phyloP scores from a whole-genome alignment of 176 grass and related monocot genomes.

The Carex kokanica region DNA sequence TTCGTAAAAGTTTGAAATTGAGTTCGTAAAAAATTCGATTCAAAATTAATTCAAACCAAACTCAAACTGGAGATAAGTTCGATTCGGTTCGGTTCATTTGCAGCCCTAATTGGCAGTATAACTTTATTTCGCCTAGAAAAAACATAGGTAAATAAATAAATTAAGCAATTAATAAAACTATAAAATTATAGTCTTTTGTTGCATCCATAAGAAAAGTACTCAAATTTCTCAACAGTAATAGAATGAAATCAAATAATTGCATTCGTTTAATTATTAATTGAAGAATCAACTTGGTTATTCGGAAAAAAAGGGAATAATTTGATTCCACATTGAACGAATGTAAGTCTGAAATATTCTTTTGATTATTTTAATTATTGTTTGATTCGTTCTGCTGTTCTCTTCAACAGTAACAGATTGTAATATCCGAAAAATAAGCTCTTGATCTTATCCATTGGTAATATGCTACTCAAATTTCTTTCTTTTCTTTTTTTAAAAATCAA shows the following conservation, averaged over 20 bases:
- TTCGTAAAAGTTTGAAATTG: too few relatives aligned
- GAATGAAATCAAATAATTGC: neutral
- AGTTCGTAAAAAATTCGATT: too few relatives aligned
- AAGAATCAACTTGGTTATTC: neutral
- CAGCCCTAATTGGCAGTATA: neutral
- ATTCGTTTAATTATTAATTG: neutral
- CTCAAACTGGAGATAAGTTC: too few relatives aligned
- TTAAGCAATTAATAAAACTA: neutral
- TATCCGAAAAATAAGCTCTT: neutral
- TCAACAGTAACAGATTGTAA: neutral
- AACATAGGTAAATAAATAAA: neutral
- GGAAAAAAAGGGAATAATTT: neutral
- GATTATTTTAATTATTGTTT: neutral
- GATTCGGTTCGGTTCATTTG: too few relatives aligned
- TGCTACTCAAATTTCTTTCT: neutral
- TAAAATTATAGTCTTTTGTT: neutral
- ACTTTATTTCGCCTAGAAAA: neutral
- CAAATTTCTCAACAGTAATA: neutral
- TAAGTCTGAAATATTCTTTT: neutral
- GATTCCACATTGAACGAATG: neutral
- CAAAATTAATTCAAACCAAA: too few relatives aligned
- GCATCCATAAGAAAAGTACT: neutral
- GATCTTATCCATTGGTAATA: conserved; percentile 2
- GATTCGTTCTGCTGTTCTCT: neutral
- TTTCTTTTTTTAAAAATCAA: neutral